These are phyloP conservation scores for Aspergillus sp. DNA, from an alignment of 2,329 filamentous ascomycete genomes.

Conservation along the genomic window DNA sequence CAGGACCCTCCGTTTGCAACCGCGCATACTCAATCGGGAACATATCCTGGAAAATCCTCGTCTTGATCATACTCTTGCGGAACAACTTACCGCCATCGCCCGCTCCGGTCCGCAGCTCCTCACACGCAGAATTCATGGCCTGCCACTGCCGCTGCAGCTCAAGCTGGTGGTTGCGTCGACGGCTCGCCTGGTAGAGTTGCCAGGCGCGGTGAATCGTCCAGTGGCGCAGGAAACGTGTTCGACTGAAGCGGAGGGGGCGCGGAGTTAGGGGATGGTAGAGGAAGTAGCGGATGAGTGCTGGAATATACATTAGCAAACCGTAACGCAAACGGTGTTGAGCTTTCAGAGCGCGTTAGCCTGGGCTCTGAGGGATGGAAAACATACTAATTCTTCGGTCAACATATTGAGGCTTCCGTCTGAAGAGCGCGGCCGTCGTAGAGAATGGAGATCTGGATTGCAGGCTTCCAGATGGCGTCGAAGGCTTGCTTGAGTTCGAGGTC, in stretches of 20 bases:
- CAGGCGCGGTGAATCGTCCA: constrained; percentile 99
- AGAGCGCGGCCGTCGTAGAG: constrained; percentile 39
- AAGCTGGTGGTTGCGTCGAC: constrained; percentile 61
- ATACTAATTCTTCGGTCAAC: constrained; percentile 48
- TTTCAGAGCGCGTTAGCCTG: not conserved
- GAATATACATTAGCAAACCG: constrained; percentile 13
- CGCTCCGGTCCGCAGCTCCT: constrained; percentile 66
- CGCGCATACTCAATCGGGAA: constrained; percentile 86
- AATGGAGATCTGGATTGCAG: constrained; percentile 29
- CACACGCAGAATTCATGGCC: constrained; percentile 80
- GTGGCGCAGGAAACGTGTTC: constrained; percentile 84
- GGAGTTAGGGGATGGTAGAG: constrained; percentile 68
- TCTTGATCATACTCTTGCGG: constrained; percentile 86
- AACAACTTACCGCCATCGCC: constrained; percentile 65
- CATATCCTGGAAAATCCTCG: constrained; percentile 71
- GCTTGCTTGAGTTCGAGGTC: not conserved
- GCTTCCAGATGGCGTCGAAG: constrained; percentile 15
- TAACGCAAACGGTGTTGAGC: constrained; percentile 12
- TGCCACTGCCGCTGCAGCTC: constrained; percentile 79
- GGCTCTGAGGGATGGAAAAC: constrained; percentile 15
- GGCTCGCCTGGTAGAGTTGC: constrained; percentile 73
- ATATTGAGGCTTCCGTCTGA: constrained; percentile 39
- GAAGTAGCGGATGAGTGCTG: constrained; percentile 68
- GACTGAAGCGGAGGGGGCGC: constrained; percentile 81
- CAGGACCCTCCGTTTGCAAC: constrained; percentile 76